Percentiles rank a stretch among this genome's conserved stretches.
These are phyloP conservation scores for Teratosphaeria zuluensis DNA, from an alignment of 2,329 filamentous ascomycete genomes.

Conservation along the genomic window DNA sequence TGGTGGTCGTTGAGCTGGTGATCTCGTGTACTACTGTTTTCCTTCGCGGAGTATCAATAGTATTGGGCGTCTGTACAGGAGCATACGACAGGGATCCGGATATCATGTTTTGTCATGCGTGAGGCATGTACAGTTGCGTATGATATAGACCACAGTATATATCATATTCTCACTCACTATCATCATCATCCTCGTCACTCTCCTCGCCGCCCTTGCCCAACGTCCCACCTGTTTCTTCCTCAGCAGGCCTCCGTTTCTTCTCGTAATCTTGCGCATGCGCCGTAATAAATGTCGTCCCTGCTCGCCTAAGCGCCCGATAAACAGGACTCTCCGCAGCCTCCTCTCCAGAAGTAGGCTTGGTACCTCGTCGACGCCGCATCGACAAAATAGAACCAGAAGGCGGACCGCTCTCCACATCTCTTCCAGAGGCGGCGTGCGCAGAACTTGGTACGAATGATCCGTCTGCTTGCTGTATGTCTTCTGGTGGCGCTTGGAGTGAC, in stretches of 20 bases:
- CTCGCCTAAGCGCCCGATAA: conserved; percentile 37
- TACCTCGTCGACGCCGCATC: conserved; percentile 28
- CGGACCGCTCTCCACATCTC: conserved; percentile 1
- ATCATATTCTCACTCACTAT: neutral
- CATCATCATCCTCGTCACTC: conserved; percentile 5
- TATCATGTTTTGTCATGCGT: too few relatives aligned
- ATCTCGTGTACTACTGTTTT: neutral
- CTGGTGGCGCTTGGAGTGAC: neutral
- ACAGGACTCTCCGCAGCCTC: conserved; percentile 25
- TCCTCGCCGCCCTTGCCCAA: neutral
- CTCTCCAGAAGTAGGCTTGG: conserved; percentile 53
- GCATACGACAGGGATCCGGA: neutral
- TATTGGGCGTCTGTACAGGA: neutral
- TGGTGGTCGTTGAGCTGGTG: neutral
- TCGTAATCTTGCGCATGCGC: conserved; percentile 91
- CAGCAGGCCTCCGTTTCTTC: conserved; percentile 51
- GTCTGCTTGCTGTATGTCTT: neutral
- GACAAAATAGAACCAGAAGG: neutral
- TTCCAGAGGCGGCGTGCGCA: neutral
- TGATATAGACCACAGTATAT: neutral
- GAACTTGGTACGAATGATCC: neutral
- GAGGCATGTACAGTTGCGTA: neutral
- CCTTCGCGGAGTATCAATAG: neutral
- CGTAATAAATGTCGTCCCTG: conserved; percentile 62
- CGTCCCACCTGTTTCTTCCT: conserved; percentile 1